Conservation (phyloP, 495 filamentous ascomycete species). For the Penicillium paradoxum region DNA sequence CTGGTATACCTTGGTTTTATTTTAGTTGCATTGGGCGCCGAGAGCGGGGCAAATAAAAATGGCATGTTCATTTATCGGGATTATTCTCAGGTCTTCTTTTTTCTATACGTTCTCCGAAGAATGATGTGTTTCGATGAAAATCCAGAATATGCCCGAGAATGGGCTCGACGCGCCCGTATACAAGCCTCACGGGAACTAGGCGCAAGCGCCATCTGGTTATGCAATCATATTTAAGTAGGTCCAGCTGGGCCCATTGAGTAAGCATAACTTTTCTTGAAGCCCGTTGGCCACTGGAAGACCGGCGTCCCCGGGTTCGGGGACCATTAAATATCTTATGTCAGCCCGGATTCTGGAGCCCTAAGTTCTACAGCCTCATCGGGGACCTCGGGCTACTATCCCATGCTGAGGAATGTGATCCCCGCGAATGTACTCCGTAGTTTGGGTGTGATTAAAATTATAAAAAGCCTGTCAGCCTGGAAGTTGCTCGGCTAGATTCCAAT, state of each 20-base stretch:
- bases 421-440: neutral
- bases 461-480: neutral
- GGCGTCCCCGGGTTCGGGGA: neutral
- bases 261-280: neutral
- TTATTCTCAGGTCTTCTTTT: neutral
- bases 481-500: neutral
- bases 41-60: constrained; percentile 17
- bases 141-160: neutral
- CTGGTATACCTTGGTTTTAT: constrained; percentile 7
- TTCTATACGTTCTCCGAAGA: neutral
- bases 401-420: neutral
- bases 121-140: neutral
- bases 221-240: too few species aligned
- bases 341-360: neutral
- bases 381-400: neutral
- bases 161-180: too few species aligned
- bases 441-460: constrained; percentile 7
- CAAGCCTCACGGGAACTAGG: neutral
- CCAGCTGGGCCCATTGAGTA: neutral
- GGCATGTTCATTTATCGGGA: neutral
- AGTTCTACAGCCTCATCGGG: constrained; percentile 3
- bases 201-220: neutral
- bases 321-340: neutral
- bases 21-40: constrained; percentile 21
- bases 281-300: neutral